Base-by-base conservation (phyloP, 2,329 filamentous ascomycete genomes). In the Ophiostoma perfectum region DNA sequence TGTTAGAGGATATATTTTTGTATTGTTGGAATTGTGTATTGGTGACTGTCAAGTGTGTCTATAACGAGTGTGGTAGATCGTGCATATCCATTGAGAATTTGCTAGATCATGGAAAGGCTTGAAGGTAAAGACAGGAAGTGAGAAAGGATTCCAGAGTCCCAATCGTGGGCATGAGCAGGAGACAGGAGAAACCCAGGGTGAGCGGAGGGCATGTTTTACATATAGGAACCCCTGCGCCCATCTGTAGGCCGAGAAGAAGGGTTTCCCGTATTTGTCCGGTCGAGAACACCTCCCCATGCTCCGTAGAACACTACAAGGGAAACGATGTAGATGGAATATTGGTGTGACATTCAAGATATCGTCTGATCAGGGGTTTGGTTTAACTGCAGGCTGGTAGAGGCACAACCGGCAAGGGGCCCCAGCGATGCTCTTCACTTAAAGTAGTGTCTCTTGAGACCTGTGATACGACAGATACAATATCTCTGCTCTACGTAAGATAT, bases 311-410 rank as follows among this genome's bases (percentile, higher is more conserved):
- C 18, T n/a, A n/a, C 47, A 16, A 55, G 49, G 49, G 49, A 55
- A 55, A 27, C 27, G 18, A 9, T 55, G 49, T 55, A 9, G 7
- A 36, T 55, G 18, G 49, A 27, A 9, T 55, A n/a, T 55, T 55
- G 49, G n/a, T 55, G 49, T 55, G 49, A 55, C 49, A 55, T 55
- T 55, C n/a, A 18, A 18, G 18, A 55, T 55, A 9, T 55, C 49
- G 49, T 55, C 49, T 55, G 49, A 55, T 36, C 49, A 55, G 49
- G 49, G 18, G 49, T 55, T 27, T 4, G 8, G n/a, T 18, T 52
- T 8, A n/a, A 52, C 47, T 52, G 47, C 47, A 27, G n/a, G 16
- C 47, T 52, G 47, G 47, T 52, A 18, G 16, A 52, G 16, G 16
- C 49, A 6, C 49, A 27, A 27, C 8, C 27, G 8, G 18, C 8